phyloP scores from a whole-genome alignment of 306 rosid genomes.

The Vigna reflexopilosa region DNA sequence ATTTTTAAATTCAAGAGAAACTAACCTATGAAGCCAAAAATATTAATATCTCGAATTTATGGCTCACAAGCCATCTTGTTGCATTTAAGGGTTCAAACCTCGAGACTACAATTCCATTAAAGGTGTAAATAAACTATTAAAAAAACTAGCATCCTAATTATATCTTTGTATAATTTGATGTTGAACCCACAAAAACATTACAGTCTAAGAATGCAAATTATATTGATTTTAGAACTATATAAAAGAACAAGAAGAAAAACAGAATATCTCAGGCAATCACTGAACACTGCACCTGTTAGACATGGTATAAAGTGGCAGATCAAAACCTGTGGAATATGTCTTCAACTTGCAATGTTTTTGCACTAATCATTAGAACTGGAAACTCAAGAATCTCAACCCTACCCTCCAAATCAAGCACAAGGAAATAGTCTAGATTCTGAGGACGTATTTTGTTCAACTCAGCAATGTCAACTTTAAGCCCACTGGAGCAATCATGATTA shows the following conservation, averaged over 20 bases:
- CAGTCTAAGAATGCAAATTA: slow-evolving; percentile 10
- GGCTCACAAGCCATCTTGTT: slow-evolving; percentile 19
- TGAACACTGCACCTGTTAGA: slow-evolving; percentile 34
- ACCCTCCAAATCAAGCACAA: slow-evolving; percentile 98
- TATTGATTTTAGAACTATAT: slow-evolving; percentile 2
- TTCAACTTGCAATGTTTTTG: slow-evolving; percentile 72
- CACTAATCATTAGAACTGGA: slow-evolving; percentile 78
- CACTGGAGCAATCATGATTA: slow-evolving; percentile 80
- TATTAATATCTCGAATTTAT: slow-evolving; percentile 28
- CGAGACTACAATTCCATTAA: slow-evolving; percentile 23
- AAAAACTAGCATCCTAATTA: neutral
- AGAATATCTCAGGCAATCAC: slow-evolving; percentile 31
- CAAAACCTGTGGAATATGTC: slow-evolving; percentile 93
- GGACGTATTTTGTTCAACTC: slow-evolving; percentile 50
- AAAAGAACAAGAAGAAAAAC: slow-evolving; percentile 5
- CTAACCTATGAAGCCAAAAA: slow-evolving; percentile 26
- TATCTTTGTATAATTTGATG: slow-evolving; percentile 19
- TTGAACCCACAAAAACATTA: neutral
- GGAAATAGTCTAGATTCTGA: slow-evolving; percentile 80
- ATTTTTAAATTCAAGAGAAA: slow-evolving; percentile 23
- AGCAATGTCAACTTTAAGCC: slow-evolving; percentile 65
- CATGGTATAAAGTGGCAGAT: slow-evolving; percentile 44
- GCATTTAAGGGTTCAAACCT: slow-evolving; percentile 33
- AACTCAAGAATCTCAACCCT: slow-evolving; percentile 95
- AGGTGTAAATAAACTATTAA: neutral